Percentiles rank a stretch among this genome's conserved stretches.
Conservation (phyloP, 129 eudicot species). For the Lactuca sativa region DNA sequence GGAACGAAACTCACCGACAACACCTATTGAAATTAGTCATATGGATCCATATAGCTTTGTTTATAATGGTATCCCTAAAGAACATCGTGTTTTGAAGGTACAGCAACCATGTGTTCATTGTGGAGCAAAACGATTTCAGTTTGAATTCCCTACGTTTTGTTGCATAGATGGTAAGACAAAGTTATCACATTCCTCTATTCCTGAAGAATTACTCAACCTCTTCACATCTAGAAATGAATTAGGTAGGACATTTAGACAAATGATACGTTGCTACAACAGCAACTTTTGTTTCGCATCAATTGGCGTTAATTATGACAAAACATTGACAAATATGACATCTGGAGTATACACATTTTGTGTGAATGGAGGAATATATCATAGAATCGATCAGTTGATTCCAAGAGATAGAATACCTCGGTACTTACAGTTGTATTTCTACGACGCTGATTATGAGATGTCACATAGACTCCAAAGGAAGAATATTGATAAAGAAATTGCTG, state of each 20-base stretch:
- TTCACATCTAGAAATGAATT: background rate
- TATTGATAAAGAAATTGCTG: too few species aligned
- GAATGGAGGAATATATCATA: slow-evolving; percentile 3
- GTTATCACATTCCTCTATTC: background rate
- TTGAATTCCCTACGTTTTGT: too few species aligned
- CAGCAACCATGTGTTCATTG: background rate
- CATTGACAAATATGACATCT: background rate
- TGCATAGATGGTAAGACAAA: background rate
- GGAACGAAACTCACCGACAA: too few species aligned
- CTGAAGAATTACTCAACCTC: background rate
- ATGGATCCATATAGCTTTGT: background rate
- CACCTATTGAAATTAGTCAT: too few species aligned
- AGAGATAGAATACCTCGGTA: too few species aligned
- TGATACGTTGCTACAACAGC: background rate
- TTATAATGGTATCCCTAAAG: background rate
- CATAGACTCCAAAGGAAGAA: too few species aligned
- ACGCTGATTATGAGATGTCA: too few species aligned
- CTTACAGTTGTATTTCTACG: too few species aligned
- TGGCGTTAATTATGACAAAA: slow-evolving; percentile 2
- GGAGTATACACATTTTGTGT: slow-evolving; percentile 14
- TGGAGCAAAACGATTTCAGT: background rate
- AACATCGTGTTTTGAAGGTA: background rate
- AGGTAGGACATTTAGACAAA: background rate
- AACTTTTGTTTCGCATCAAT: background rate
- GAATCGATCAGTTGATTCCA: background rate